Percentiles rank a stretch among this genome's conserved stretches.
These are phyloP conservation scores for Fusarium oxysporum DNA, from an alignment of 2,329 filamentous ascomycete species.

Conservation along the genomic window DNA sequence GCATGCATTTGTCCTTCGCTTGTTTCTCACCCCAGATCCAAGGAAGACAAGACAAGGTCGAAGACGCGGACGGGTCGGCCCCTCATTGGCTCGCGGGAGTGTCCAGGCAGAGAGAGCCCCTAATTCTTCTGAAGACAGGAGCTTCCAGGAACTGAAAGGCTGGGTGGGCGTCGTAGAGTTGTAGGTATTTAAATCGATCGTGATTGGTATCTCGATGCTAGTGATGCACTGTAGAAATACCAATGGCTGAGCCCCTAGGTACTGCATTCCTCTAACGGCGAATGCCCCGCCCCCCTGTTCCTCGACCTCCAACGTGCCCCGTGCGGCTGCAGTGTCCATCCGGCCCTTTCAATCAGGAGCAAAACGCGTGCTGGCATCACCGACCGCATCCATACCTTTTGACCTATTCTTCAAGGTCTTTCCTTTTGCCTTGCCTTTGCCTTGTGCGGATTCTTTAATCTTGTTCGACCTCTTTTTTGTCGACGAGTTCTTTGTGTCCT, in stretches of 20 bases:
- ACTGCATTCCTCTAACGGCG: slow-evolving; percentile 29
- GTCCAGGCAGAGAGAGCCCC: slow-evolving; percentile 40
- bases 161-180: slow-evolving; percentile 29
- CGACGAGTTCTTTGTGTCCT: slow-evolving; percentile 32
- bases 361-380: slow-evolving; percentile 51
- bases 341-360: slow-evolving; percentile 47
- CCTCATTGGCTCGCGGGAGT: slow-evolving; percentile 43
- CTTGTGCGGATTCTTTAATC: slow-evolving; percentile 25
- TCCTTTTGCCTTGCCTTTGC: slow-evolving; percentile 40
- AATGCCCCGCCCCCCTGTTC: slow-evolving; percentile 42
- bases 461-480: slow-evolving; percentile 42
- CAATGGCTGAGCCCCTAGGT: slow-evolving; percentile 23
- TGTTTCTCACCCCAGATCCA: slow-evolving; percentile 35
- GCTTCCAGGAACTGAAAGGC: slow-evolving; percentile 37
- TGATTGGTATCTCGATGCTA: slow-evolving; percentile 8
- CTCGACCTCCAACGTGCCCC: slow-evolving; percentile 38
- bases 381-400: slow-evolving; percentile 45
- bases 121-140: slow-evolving; percentile 43
- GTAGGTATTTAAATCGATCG: slow-evolving; percentile 16
- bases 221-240: slow-evolving; percentile 5
- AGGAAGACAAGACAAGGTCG: slow-evolving; percentile 31
- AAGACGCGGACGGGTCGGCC: slow-evolving; percentile 45
- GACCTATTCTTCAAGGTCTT: slow-evolving; percentile 33
- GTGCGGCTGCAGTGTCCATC: slow-evolving; percentile 44
- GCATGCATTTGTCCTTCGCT: slow-evolving; percentile 34